phyloP scores from a whole-genome alignment of 2,329 filamentous ascomycete species.

The Trichothecium roseum region DNA sequence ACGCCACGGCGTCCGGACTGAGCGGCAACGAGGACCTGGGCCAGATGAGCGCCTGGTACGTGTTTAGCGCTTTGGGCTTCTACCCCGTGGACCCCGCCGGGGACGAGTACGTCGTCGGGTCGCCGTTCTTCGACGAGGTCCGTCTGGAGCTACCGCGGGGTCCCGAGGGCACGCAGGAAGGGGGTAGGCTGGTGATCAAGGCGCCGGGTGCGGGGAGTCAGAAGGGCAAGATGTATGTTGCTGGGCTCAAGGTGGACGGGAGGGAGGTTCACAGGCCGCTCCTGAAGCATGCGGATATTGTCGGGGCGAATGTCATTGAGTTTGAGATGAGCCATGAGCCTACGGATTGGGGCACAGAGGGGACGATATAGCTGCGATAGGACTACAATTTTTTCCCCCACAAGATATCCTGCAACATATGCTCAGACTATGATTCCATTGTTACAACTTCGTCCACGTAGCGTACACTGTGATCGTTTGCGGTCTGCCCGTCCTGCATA shows the following conservation, averaged over 20 bases:
- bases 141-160: conserved; percentile 24
- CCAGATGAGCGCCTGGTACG: conserved; percentile 39
- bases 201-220: conserved; percentile 27
- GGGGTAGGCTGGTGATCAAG: conserved; percentile 22
- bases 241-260: conserved; percentile 28
- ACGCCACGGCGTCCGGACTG: conserved; percentile 32
- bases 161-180: background rate
- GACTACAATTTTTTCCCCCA: too few relatives aligned
- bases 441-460: too few relatives aligned
- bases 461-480: too few relatives aligned
- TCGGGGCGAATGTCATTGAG: conserved; percentile 24
- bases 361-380: conserved; percentile 4
- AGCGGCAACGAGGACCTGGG: conserved; percentile 37
- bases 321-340: conserved; percentile 33
- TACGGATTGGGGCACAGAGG: conserved; percentile 11
- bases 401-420: too few relatives aligned
- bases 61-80: conserved; percentile 35
- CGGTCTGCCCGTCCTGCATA: too few relatives aligned
- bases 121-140: conserved; percentile 34
- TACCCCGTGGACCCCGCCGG: conserved; percentile 34
- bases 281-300: conserved; percentile 28
- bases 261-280: conserved; percentile 19
- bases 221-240: conserved; percentile 25
- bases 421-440: too few relatives aligned
- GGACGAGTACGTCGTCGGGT: conserved; percentile 32